These are phyloP conservation scores for Angophora floribunda DNA, from an alignment of 345 rosid species.

Conservation along the genomic window DNA sequence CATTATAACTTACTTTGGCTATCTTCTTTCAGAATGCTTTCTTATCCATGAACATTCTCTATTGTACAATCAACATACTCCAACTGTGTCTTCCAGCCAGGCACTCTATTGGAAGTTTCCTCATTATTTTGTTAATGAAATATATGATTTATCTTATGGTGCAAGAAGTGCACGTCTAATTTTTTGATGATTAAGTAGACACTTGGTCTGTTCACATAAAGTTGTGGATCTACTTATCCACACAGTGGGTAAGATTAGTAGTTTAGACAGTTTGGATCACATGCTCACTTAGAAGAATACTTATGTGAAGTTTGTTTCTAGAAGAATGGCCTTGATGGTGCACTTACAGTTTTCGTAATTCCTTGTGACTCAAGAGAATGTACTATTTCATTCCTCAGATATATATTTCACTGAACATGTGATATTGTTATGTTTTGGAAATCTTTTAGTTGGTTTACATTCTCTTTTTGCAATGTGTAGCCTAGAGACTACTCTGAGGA, in stretches of 20 bases:
- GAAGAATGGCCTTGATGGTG: not conserved
- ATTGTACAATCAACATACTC: not conserved
- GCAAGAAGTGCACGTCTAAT: not conserved
- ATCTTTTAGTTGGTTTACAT: not conserved
- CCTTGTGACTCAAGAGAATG: not conserved
- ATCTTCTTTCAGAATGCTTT: not conserved
- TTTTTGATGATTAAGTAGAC: not conserved
- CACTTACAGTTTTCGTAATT: not conserved
- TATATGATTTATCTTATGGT: not conserved
- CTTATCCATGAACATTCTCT: not conserved
- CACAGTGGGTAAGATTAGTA: not conserved
- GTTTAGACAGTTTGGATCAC: not conserved
- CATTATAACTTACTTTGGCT: not conserved
- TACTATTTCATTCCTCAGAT: not conserved
- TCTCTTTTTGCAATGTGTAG: constrained; percentile 28
- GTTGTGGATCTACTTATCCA: not conserved
- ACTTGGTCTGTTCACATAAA: not conserved
- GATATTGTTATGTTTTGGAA: not conserved
- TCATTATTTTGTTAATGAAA: not conserved
- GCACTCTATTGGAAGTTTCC: not conserved
- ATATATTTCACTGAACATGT: not conserved
- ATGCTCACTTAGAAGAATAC: not conserved
- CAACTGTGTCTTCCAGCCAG: not conserved
- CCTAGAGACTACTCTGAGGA: constrained; percentile 92
- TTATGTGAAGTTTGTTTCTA: not conserved